Evolutionary conservation across 352 stramenopile species (phyloP).

Genomic region (Pythium sp.): DNA sequence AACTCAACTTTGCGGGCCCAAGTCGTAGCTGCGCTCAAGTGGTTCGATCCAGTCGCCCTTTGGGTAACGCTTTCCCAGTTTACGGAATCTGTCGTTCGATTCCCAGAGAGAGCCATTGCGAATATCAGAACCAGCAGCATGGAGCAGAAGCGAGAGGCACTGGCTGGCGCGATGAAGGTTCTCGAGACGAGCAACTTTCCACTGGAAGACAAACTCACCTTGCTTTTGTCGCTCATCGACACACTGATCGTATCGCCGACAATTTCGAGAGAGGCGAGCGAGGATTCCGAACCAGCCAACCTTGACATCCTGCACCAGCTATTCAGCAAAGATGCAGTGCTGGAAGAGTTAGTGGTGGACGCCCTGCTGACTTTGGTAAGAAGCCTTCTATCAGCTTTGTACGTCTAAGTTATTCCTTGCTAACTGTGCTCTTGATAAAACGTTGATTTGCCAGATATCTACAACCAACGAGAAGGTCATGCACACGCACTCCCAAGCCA

Average conservation of each 20-base stretch:
- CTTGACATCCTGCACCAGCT: conserved; percentile 56
- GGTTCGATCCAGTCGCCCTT: conserved; percentile 59
- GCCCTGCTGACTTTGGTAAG: conserved; percentile 56
- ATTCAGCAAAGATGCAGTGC: conserved; percentile 56
- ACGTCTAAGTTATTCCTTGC: neutral
- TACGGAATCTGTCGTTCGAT: conserved; percentile 38
- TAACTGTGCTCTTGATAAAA: neutral
- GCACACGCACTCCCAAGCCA: conserved; percentile 48
- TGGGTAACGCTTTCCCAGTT: conserved; percentile 73
- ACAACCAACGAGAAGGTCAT: conserved; percentile 55
- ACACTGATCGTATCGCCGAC: conserved; percentile 34
- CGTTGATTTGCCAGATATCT: conserved; percentile 33
- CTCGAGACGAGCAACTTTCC: conserved; percentile 56
- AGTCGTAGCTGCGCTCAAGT: conserved; percentile 66
- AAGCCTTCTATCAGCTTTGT: neutral
- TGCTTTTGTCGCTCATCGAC: conserved; percentile 64
- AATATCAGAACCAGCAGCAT: conserved; percentile 8
- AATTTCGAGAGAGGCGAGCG: neutral
- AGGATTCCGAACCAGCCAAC: conserved; percentile 21
- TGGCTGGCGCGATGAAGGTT: conserved; percentile 64
- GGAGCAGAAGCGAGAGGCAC: conserved; percentile 46
- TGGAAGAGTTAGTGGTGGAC: conserved; percentile 74
- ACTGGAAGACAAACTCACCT: conserved; percentile 63
- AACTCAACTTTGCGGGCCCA: conserved; percentile 63
- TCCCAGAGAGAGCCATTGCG: conserved; percentile 8